A percentile compares a stretch with the other conserved stretches of the same genome.
Conservation (phyloP, 2,329 filamentous ascomycete genomes). For the Blastomyces gilchristii region DNA sequence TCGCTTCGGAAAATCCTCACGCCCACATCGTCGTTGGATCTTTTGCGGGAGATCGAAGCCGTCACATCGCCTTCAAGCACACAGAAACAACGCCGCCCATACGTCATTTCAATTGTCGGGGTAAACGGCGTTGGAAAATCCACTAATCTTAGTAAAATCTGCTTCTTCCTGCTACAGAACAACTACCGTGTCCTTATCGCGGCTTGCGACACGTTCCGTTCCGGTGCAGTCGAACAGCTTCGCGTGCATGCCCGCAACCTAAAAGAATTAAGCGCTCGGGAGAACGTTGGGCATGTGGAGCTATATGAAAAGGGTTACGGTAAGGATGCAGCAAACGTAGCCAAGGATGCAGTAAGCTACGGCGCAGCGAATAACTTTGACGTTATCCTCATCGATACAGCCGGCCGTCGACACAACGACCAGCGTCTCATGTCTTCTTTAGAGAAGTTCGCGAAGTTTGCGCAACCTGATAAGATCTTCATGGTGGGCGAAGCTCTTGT, state of each 20-base stretch:
- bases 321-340: constrained; percentile 91
- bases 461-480: constrained; percentile 93
- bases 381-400: constrained; percentile 94
- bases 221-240: constrained; percentile 91
- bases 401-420: constrained; percentile 90
- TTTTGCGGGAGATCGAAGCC: constrained; percentile 83
- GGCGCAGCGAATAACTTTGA: constrained; percentile 69
- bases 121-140: constrained; percentile 98
- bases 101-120: constrained; percentile 95
- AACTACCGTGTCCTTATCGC: constrained; percentile 91
- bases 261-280: constrained; percentile 73
- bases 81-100: constrained; percentile 62
- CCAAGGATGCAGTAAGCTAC: constrained; percentile 80
- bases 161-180: constrained; percentile 95
- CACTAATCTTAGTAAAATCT: constrained; percentile 94
- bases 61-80: constrained; percentile 58
- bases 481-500: constrained; percentile 94
- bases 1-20: constrained; percentile 93
- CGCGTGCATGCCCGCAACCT: constrained; percentile 91
- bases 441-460: constrained; percentile 95
- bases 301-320: constrained; percentile 96
- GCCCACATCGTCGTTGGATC: constrained; percentile 84
- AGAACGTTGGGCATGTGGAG: constrained; percentile 70
- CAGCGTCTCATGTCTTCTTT: constrained; percentile 89
- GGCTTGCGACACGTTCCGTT: constrained; percentile 93